A percentile compares a stretch with the other conserved stretches of the same genome.
phyloP scores from a whole-genome alignment of 306 rosid genomes.

The Nissolia schottii region DNA sequence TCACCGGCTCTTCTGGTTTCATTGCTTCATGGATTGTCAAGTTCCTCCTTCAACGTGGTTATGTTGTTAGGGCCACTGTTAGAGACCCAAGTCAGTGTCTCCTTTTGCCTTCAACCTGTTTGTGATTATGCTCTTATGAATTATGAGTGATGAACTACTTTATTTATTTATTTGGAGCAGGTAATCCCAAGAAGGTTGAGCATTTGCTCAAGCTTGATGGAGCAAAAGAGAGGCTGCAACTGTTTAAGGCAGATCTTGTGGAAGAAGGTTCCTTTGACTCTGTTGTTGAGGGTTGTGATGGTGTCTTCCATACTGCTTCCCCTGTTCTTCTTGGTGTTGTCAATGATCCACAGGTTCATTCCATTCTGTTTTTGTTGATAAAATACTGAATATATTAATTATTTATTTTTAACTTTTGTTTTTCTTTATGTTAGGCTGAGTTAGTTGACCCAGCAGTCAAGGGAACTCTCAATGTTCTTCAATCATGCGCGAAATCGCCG shows the following conservation, averaged over 20 bases:
- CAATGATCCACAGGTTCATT: constrained; percentile 39
- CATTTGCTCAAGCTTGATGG: constrained; percentile 47
- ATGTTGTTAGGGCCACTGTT: constrained; percentile 46
- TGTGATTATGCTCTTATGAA: no score
- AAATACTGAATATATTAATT: no score
- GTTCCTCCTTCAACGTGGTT: constrained; percentile 43
- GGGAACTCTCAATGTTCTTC: constrained; percentile 33
- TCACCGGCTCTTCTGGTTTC: constrained; percentile 51
- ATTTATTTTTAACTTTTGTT: background rate
- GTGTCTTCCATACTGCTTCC: constrained; percentile 51
- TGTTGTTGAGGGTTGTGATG: constrained; percentile 35
- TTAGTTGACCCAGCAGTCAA: constrained; percentile 37
- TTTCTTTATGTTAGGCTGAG: constrained; percentile 14
- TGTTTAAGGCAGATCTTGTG: constrained; percentile 38
- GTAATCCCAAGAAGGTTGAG: constrained; percentile 27
- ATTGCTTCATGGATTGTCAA: constrained; percentile 57
- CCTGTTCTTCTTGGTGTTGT: constrained; percentile 15
- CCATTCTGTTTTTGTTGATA: no score
- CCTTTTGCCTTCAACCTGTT: background rate
- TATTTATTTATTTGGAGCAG: constrained; percentile 6
- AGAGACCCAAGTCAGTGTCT: constrained; percentile 39
- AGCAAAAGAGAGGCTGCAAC: constrained; percentile 45
- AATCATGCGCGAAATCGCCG: constrained; percentile 29
- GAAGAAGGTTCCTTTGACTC: constrained; percentile 50
- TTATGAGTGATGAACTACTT: no score